Evolutionary conservation across 352 stramenopile species (phyloP).

Genomic region (Pilasporangium apinafurcum): DNA sequence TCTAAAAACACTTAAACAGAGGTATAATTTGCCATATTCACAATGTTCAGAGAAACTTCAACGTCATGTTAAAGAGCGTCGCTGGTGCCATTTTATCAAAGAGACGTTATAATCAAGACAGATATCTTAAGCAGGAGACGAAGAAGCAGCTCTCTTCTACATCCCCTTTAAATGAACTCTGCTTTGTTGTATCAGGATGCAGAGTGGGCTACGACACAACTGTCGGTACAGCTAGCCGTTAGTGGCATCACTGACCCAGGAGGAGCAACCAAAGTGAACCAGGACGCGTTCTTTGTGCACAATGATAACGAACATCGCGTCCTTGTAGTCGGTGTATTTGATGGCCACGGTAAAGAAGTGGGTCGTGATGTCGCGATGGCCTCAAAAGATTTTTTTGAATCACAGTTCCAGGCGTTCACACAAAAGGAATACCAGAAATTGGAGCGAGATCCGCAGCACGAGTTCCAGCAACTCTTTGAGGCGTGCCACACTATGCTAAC

Average conservation of each 20-base stretch:
- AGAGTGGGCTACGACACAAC: too few species aligned
- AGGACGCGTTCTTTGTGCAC: constrained; percentile 86
- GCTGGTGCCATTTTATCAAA: too few species aligned
- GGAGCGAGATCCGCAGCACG: constrained; percentile 36
- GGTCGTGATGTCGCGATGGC: constrained; percentile 60
- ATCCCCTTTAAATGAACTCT: too few species aligned
- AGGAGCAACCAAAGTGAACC: constrained; percentile 63
- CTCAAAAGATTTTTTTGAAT: constrained; percentile 56
- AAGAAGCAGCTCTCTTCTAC: too few species aligned
- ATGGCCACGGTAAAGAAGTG: constrained; percentile 79
- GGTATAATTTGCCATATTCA: too few species aligned
- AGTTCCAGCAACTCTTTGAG: constrained; percentile 43
- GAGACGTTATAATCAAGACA: too few species aligned
- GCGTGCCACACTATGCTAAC: constrained; percentile 62
- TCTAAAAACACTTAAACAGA: too few species aligned
- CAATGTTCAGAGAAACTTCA: too few species aligned
- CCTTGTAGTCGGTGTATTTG: constrained; percentile 75
- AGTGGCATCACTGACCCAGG: constrained; percentile 57
- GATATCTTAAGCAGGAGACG: too few species aligned
- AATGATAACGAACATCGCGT: constrained; percentile 20
- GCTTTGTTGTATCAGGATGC: too few species aligned
- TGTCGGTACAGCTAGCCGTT: constrained; percentile 15
- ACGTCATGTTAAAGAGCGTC: too few species aligned
- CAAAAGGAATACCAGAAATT: constrained; percentile 39
- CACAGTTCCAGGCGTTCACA: constrained; percentile 45